Evolutionary conservation across 2,329 filamentous ascomycete genomes (phyloP).

Genomic region (Sporothrix brunneoviolacea): DNA sequence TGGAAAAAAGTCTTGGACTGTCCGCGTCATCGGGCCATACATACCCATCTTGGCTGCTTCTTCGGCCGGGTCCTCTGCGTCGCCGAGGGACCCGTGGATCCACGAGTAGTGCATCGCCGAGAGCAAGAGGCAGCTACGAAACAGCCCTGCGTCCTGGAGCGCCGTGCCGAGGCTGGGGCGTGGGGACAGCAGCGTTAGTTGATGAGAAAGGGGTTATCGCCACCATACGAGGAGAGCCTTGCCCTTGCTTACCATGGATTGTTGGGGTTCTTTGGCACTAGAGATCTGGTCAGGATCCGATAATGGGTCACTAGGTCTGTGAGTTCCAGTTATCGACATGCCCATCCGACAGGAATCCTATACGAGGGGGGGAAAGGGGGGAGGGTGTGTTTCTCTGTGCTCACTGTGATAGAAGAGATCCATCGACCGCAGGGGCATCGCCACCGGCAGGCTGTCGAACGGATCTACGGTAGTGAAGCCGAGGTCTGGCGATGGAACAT

Average conservation of each 20-base stretch:
- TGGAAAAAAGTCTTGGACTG: too few relatives aligned
- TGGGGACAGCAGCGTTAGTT: too few relatives aligned
- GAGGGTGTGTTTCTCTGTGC: not conserved
- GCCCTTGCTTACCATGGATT: too few relatives aligned
- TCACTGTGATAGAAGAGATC: slow-evolving; percentile 4
- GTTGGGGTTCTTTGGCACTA: not conserved
- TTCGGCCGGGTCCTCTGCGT: slow-evolving; percentile 4
- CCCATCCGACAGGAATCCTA: not conserved
- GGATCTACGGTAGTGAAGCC: not conserved
- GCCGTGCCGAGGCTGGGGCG: not conserved
- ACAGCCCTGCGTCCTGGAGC: not conserved
- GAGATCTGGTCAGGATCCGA: not conserved
- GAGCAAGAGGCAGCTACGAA: not conserved
- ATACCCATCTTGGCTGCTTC: too few relatives aligned
- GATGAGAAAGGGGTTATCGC: too few relatives aligned
- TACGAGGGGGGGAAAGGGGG: not conserved
- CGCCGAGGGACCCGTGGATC: slow-evolving; percentile 3
- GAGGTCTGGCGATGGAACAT: not conserved
- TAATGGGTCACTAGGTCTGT: slow-evolving; percentile 5
- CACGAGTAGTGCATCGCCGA: slow-evolving; percentile 7
- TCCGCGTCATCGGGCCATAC: too few relatives aligned
- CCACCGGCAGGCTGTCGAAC: not conserved
- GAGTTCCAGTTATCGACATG: too few relatives aligned
- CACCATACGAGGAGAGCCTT: too few relatives aligned
- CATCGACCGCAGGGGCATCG: slow-evolving; percentile 3